Evolutionary conservation across 176 grass and related monocot genomes (phyloP), one percentile per base, ranked within the genome.

Genomic region (Coix lacrymajobi): DNA sequence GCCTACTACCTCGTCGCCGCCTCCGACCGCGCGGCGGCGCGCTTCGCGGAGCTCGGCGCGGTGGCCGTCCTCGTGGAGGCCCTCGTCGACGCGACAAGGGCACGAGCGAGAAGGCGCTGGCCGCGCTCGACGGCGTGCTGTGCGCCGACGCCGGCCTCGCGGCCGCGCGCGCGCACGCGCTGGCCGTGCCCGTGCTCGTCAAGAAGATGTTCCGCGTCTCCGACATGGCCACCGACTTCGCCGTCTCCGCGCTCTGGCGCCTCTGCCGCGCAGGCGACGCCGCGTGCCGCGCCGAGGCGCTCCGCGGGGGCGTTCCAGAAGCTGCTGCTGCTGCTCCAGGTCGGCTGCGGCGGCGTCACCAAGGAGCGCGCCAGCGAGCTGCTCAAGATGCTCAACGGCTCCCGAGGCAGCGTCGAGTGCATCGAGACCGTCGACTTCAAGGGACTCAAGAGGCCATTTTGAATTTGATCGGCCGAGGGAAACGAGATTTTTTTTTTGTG

Each of bases 261-360:
- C 88, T 97, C 78, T 97, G 94, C 92, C 85, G 83, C 69, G 69
- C 30, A 6, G 51, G 39, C 16, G 73, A 46, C 62, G 54, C 24
- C 10, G 43, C 76, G 67, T 98, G 95, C 75, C 52, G 66, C 16
- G 54, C 31, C 22, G 95, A 95, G 75, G 95, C 95, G 68, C 74
- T 95, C 38, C 92, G 89, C 54, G 90, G 95, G 95, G 24, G 90
- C 95, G 24, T 98, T 98, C 79, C 95, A 98, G 88, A 95, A 98
- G 64, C 83, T 98, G 57, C 68, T 98, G 51, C 95, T 98, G 37
- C 73, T 98, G 60, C 89, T 98, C 78, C 95, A 98, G 87, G 88
- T 98, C 3, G 95, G 95, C 0, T 98, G 95, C 81, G 86, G 58
- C 64, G 95, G 92, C 22, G 43, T 90, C 10, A 95, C 90, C 24